Base-by-base conservation (phyloP, 2,329 filamentous ascomycete genomes). In the Lachnellula occidentalis region DNA sequence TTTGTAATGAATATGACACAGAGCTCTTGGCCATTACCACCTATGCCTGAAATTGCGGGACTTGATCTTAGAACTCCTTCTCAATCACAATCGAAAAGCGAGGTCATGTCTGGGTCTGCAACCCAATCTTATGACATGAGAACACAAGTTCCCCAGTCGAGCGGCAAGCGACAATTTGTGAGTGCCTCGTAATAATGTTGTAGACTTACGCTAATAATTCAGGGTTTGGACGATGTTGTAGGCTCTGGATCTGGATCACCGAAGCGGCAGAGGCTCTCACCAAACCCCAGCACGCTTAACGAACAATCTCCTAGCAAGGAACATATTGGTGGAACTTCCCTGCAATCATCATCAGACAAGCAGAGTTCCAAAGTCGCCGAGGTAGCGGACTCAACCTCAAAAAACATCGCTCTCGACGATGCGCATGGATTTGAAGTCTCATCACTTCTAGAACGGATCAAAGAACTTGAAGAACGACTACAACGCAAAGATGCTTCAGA, bases 401-500 rank as follows among this genome's bases (percentile, higher is more conserved):
- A 58, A 34, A 14, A 31, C 12, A 34, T 47, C 5, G 34, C 37
- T 45, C 17, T 51, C 21, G 53, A 54, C 37, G 41, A 31, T 17
- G 50, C 42, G 15, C 49, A 58, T 22, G 36, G n/a, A 5, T 37
- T 45, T 2, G 48, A 58, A 49, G 45, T 56, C 6, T 42, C 53
- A 27, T 34, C 50, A 31, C 53, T 61, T 15, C 21, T 54, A 7
- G 48, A 53, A 54, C 69, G 65, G 73, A 67, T 75, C 24, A 62
- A 60, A 5, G 65, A 69, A 14, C 63, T 79, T 4, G 67, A 77
- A 53, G 34, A 45, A 3, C 51, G 62, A 39, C 43, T 68, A 11
- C 52, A 52, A 15, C 45, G 15, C 6, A 61, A 49, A 46, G 61
- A 63, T n/a, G 66, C 67, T 22, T 64, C 65, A 17, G 71, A 74